Conservation (phyloP, 768 basidiomycete species). For the Tulasnella sp. region DNA sequence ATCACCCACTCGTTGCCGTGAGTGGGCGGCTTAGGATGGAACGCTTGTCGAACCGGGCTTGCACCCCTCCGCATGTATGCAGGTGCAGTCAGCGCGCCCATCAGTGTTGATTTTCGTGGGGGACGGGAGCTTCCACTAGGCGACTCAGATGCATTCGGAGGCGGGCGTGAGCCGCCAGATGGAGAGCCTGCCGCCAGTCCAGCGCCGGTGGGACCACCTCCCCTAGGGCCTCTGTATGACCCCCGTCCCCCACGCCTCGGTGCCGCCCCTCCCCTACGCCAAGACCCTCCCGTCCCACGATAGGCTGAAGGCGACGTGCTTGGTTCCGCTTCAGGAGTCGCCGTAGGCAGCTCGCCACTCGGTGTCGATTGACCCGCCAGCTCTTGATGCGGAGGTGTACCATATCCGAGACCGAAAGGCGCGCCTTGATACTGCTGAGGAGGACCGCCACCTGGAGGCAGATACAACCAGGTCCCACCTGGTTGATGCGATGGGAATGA, state of each 20-base stretch:
- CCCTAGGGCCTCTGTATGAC: background rate
- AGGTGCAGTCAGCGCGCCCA: background rate
- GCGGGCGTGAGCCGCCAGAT: constrained; percentile 4
- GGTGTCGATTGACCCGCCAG: background rate
- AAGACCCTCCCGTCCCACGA: background rate
- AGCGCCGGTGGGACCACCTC: constrained; percentile 9
- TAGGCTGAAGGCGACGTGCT: background rate
- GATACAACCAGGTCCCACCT: constrained; percentile 11
- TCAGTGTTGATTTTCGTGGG: background rate
- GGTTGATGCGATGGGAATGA: background rate
- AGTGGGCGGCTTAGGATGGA: constrained; percentile 23
- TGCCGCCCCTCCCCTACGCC: constrained; percentile 1
- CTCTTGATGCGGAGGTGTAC: background rate
- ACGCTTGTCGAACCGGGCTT: constrained; percentile 8
- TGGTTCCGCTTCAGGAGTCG: background rate
- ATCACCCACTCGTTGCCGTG: constrained; percentile 86
- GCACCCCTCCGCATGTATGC: constrained; percentile 2
- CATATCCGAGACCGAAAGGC: background rate
- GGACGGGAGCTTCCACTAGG: too few species aligned
- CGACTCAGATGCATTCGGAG: too few species aligned
- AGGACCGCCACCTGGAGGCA: constrained; percentile 10
- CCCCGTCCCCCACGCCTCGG: too few species aligned
- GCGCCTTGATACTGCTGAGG: constrained; percentile 1
- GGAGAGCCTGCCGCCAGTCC: constrained; percentile 10
- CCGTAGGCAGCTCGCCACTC: background rate